Base-by-base conservation (phyloP, 108 stramenopile species). In the Fistulifera pelliculosa region DNA sequence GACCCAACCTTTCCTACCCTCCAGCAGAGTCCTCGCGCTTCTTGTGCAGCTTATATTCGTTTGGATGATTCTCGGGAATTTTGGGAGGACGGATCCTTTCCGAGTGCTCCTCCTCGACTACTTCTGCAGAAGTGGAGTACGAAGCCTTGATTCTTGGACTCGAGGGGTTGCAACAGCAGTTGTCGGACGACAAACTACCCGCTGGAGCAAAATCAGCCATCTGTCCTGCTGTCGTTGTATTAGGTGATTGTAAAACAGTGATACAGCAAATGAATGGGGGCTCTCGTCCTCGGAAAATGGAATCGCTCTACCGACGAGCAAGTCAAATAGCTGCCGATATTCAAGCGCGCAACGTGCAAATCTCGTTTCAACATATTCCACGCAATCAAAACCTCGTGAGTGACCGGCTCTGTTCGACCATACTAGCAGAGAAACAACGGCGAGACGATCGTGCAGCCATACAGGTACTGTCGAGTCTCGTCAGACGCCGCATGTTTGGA, bases 161-260 rank as follows among this genome's bases (percentile, higher is more conserved):
- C 45, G 74, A 75, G 28, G 56, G 56, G 52, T 51, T 82, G 45
- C 38, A 50, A 13, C 17, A 28, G 6, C 19, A 19, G 7, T 17
- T 3, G 21, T 11, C 44, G 7, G 44, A 45, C 7, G 11, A 21
- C 11, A 22, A 31, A 44, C 1, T 49, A 39, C 35, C 12, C 15
- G 27, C 41, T 23, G 54, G 18, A 25, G 26, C 27, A 47, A 13
- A 50, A 15, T 21, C 47, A 45, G 21, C 2, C 17, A 43, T 14
- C 14, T 14, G 2, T 52, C 31, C 2, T 13, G 25, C 16, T 38
- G 22, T 44, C 56, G 16, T 17, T 27, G 26, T 41, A 41, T 0
- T 22, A 27, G 87, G 87, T 1, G 87, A 89, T 61, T 85, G 87
- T 54, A 83, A 85, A 56, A 63, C 76, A 26, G 79, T 88, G 14